Base-by-base conservation (phyloP, 1,284 basidiomycete species). In the Leccinum fuscescens region DNA sequence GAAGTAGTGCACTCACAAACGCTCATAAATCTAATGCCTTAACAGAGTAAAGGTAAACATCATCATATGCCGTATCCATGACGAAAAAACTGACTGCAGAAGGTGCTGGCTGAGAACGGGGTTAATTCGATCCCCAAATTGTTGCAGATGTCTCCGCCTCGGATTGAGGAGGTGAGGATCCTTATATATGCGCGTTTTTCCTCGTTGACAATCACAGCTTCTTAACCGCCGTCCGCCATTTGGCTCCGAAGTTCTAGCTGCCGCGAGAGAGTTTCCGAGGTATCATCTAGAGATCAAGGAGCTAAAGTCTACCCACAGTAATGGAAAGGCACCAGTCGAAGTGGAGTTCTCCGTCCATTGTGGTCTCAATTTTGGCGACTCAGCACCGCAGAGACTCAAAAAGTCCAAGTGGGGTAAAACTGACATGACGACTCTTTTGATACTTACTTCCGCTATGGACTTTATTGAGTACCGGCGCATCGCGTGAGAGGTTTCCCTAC, bases 381-480 rank as follows among this genome's bases (percentile, higher is more conserved):
- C 63, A 0, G 55, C 58, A 17, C 60, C 63, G 7, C 63, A 56
- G 27, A 79, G 73, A 65, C 64, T 63, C 54, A 85, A 82, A 70
- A 88, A 82, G 67, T 65, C 64, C 3, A 85, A 82, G 65, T 66
- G 70, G 57, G 76, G 77, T 37, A 74, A 73, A 51, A 70, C 75
- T 6, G 84, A 87, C 60, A 85, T 85, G 80, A 90, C 91, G 0
- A 78, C 80, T 20, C 78, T 93, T n/a, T 71, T 92, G 53, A 86
- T 87, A 4, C 59, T 89, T 37, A 91, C 88, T 0, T 92, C 90
- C 2, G 89, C 92, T 68, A 70, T 84, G 67, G 79, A 83, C 35
- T 83, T 89, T 57, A 71, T 93, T 59, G 90, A 93, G 69, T 92
- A 89, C 68, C 86, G 90, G 48, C 82, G 89, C 33, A 89, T 89